Evolutionary conservation across 352 stramenopile genomes (phyloP).

Genomic region (Phytophthora aleatoria): DNA sequence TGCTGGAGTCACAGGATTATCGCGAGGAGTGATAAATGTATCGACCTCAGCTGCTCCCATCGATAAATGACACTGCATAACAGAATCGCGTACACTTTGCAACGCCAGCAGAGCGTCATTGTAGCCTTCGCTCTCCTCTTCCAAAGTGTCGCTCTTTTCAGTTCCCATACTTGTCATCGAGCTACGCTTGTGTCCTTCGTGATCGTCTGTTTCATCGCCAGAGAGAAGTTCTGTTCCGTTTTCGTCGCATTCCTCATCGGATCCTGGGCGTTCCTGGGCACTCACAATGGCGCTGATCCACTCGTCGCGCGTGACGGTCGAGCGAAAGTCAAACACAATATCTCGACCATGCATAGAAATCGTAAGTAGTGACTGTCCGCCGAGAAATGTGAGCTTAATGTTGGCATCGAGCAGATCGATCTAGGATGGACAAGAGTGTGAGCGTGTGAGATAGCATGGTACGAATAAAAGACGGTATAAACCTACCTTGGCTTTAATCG

Average conservation of each 20-base stretch:
- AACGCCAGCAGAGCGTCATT: constrained; percentile 62
- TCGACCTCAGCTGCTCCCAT: constrained; percentile 46
- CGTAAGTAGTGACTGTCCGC: constrained; percentile 58
- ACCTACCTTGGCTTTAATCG: constrained; percentile 67
- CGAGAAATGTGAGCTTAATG: constrained; percentile 67
- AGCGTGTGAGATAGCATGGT: neutral
- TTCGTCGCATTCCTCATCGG: constrained; percentile 39
- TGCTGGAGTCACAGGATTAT: constrained; percentile 4
- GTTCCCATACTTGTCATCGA: constrained; percentile 21
- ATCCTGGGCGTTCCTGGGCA: constrained; percentile 44
- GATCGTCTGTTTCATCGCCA: constrained; percentile 42
- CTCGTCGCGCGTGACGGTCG: constrained; percentile 46
- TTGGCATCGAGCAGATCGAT: constrained; percentile 63
- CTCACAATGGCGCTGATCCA: constrained; percentile 72
- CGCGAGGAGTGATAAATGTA: constrained; percentile 21
- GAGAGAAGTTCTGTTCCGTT: constrained; percentile 50
- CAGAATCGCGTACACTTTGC: constrained; percentile 66
- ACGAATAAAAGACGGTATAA: neutral
- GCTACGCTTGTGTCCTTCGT: constrained; percentile 3
- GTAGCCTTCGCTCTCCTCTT: constrained; percentile 44
- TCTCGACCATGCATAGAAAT: constrained; percentile 52
- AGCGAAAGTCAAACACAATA: constrained; percentile 58
- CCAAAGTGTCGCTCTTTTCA: constrained; percentile 29
- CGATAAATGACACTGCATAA: constrained; percentile 60
- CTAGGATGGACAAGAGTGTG: constrained; percentile 16